phyloP scores from a whole-genome alignment of 345 rosid genomes.

The Ceriops tagal region DNA sequence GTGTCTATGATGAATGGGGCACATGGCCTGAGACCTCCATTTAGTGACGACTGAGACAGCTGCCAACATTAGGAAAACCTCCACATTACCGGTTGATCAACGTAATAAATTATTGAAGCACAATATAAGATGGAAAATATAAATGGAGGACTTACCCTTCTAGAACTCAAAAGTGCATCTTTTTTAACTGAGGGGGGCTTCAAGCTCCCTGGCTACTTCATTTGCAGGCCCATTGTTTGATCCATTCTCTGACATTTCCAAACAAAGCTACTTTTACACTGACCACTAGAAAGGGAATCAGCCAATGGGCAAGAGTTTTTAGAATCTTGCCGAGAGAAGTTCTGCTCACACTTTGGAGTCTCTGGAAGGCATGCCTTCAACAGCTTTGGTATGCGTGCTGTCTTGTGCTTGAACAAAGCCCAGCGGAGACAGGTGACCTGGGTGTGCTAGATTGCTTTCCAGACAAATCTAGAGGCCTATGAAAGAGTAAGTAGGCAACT shows the following conservation, averaged over 20 bases:
- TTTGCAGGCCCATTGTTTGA: slow-evolving; percentile 41
- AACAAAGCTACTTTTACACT: slow-evolving; percentile 17
- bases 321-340: slow-evolving; percentile 34
- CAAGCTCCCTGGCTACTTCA: slow-evolving; percentile 26
- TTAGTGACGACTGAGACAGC: slow-evolving; percentile 28
- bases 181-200: slow-evolving; percentile 33
- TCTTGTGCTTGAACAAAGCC: slow-evolving; percentile 38
- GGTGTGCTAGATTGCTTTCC: slow-evolving; percentile 51
- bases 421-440: slow-evolving; percentile 52
- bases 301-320: slow-evolving; percentile 20
- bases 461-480: slow-evolving; percentile 50
- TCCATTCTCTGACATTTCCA: slow-evolving; percentile 34
- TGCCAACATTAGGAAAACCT: slow-evolving; percentile 30
- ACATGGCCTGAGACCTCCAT: not conserved
- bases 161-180: slow-evolving; percentile 13
- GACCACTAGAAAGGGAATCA: slow-evolving; percentile 16
- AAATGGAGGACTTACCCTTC: slow-evolving; percentile 41
- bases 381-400: slow-evolving; percentile 19
- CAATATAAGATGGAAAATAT: slow-evolving; percentile 20
- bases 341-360: slow-evolving; percentile 28
- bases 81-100: slow-evolving; percentile 33
- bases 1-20: not conserved
- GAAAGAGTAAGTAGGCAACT: slow-evolving; percentile 88
- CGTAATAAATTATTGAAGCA: slow-evolving; percentile 2
- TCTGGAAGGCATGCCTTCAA: slow-evolving; percentile 31